Base-by-base conservation (phyloP, 768 basidiomycete genomes). In the Tricholomella constricta region DNA sequence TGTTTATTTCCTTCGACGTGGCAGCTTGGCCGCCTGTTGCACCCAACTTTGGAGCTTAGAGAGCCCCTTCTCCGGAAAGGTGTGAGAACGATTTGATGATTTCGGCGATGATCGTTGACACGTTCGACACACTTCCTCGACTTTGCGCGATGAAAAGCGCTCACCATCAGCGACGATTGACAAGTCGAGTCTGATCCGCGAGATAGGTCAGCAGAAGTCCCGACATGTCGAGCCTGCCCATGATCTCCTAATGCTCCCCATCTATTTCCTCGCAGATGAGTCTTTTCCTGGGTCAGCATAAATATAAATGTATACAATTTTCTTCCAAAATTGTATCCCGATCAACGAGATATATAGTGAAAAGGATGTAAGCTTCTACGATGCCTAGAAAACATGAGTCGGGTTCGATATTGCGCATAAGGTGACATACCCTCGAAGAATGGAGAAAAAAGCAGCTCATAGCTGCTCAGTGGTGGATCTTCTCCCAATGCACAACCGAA, bases 171-270 rank as follows among this genome's bases (percentile, higher is more conserved):
- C 49, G n/a, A n/a, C n/a, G n/a, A 54, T 25, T 48, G 46, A 14
- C 52, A 48, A 42, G n/a, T 14, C 26, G n/a, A 52, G 17, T 38
- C 29, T 57, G 52, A 57, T 52, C 52, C 56, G 47, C n/a, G 41
- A 38, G 42, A 17, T 40, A 20, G 36, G 46, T 40, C n/a, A n/a
- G n/a, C n/a, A n/a, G n/a, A n/a, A n/a, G n/a, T n/a, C n/a, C n/a
- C n/a, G n/a, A n/a, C n/a, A n/a, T n/a, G n/a, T n/a, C n/a, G n/a
- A n/a, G n/a, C n/a, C n/a, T n/a, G n/a, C n/a, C n/a, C n/a, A n/a
- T n/a, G n/a, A n/a, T n/a, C n/a, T n/a, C n/a, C n/a, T n/a, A n/a
- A n/a, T n/a, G n/a, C n/a, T n/a, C n/a, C n/a, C n/a, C n/a, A n/a
- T n/a, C n/a, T n/a, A n/a, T n/a, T n/a, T n/a, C n/a, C n/a, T n/a